These are phyloP conservation scores for Phytopythium ostracodes DNA, from an alignment of 352 stramenopile genomes.

Conservation along the genomic window DNA sequence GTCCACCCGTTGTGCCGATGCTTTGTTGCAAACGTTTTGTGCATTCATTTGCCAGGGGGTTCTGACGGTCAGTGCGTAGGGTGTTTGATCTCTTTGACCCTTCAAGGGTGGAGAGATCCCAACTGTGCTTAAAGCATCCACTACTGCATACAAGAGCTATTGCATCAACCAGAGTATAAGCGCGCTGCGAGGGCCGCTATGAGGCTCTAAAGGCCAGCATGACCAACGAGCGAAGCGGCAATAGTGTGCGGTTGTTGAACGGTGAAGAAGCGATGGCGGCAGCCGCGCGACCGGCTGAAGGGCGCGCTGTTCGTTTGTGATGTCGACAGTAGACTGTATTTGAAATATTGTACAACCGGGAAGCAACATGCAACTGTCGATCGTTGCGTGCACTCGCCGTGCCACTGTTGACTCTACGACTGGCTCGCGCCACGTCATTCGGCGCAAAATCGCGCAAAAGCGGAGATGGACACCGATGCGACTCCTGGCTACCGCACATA, in stretches of 20 bases:
- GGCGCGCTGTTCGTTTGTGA: neutral
- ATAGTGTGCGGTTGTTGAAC: neutral
- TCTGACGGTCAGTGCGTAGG: neutral
- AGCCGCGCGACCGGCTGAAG: neutral
- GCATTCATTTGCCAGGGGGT: neutral
- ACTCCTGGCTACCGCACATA: neutral
- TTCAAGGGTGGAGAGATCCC: neutral
- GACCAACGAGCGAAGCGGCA: too few species aligned
- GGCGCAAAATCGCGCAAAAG: neutral
- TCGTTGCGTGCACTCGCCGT: neutral
- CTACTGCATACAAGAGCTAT: too few species aligned
- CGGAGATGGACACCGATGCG: neutral
- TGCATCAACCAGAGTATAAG: neutral
- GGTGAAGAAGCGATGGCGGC: neutral
- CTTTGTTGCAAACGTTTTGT: neutral
- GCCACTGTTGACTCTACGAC: neutral
- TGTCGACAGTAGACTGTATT: too few species aligned
- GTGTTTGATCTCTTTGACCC: neutral
- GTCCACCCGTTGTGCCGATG: neutral
- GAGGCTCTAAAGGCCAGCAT: too few species aligned
- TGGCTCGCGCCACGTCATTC: neutral
- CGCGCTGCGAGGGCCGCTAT: too few species aligned
- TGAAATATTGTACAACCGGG: too few species aligned
- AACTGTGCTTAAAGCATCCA: too few species aligned
- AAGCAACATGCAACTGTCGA: neutral